These are phyloP conservation scores for Picea engelmannii DNA, from an alignment of 83 land plant genomes.

Conservation along the genomic window DNA sequence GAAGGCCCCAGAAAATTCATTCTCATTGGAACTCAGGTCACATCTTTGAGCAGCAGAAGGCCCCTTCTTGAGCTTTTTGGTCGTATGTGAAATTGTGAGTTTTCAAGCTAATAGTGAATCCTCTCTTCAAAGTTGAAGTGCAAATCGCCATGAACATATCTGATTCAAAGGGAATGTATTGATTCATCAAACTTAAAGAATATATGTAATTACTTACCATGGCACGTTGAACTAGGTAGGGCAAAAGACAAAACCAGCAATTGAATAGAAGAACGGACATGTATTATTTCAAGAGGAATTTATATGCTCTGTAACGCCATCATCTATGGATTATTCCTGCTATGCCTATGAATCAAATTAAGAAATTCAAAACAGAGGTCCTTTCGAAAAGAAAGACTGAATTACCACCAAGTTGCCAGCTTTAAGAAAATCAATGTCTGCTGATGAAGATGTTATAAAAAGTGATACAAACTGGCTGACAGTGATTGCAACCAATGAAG, in stretches of 20 bases:
- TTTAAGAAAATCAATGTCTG: conserved; percentile 34
- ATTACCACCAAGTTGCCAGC: conserved; percentile 7
- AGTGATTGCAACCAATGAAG: conserved; percentile 45
- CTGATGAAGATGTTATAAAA: conserved; percentile 39
- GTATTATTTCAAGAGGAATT: background rate
- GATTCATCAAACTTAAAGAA: background rate
- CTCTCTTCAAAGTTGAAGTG: background rate
- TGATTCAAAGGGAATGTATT: background rate
- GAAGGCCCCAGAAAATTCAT: background rate
- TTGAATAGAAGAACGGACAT: background rate
- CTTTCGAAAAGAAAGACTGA: background rate
- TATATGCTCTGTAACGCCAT: background rate
- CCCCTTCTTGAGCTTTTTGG: background rate
- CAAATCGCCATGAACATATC: too few relatives aligned
- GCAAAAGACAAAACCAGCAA: background rate
- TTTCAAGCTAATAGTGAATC: background rate
- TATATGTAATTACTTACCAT: background rate
- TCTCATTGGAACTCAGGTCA: too few relatives aligned
- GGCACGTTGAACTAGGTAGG: too few relatives aligned
- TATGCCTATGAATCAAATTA: background rate
- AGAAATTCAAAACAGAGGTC: background rate
- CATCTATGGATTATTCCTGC: background rate
- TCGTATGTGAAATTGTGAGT: background rate
- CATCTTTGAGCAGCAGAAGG: background rate
- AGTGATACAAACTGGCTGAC: conserved; percentile 63